Evolutionary conservation across 306 rosid genomes (phyloP).

Genomic region (Quillaja saponaria): DNA sequence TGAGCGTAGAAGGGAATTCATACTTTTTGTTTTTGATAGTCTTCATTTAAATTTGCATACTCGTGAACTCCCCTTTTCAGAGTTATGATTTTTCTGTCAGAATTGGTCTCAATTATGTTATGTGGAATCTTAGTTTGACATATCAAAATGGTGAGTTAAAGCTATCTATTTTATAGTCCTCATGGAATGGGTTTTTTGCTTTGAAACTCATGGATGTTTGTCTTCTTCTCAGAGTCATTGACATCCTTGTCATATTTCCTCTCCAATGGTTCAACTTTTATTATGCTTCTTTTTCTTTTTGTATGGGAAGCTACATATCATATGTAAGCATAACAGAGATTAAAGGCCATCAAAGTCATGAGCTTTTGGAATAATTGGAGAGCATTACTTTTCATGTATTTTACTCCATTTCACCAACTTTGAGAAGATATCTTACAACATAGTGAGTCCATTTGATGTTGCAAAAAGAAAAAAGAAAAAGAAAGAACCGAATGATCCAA

Average conservation of each 20-base stretch:
- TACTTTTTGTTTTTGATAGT: conserved; percentile 1
- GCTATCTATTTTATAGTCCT: background rate
- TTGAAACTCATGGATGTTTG: background rate
- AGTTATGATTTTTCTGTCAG: background rate
- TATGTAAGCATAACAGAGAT: background rate
- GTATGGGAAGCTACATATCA: background rate
- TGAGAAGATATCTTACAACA: background rate
- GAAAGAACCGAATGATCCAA: too few relatives aligned
- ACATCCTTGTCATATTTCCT: background rate
- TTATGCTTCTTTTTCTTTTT: background rate
- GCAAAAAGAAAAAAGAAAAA: background rate
- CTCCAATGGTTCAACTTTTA: background rate
- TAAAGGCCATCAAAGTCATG: background rate
- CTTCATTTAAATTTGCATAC: background rate
- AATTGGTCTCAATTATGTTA: conserved; percentile 5
- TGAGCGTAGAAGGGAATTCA: background rate
- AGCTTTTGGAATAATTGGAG: background rate
- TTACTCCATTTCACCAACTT: background rate
- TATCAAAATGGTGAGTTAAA: background rate
- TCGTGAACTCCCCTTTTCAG: background rate
- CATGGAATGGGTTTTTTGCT: background rate
- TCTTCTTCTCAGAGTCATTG: background rate
- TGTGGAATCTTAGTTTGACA: conserved; percentile 1
- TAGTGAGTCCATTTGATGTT: conserved; percentile 4
- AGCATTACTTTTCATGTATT: background rate